Base-by-base conservation (phyloP, 768 basidiomycete species). In the Kockovaella imperatae region DNA sequence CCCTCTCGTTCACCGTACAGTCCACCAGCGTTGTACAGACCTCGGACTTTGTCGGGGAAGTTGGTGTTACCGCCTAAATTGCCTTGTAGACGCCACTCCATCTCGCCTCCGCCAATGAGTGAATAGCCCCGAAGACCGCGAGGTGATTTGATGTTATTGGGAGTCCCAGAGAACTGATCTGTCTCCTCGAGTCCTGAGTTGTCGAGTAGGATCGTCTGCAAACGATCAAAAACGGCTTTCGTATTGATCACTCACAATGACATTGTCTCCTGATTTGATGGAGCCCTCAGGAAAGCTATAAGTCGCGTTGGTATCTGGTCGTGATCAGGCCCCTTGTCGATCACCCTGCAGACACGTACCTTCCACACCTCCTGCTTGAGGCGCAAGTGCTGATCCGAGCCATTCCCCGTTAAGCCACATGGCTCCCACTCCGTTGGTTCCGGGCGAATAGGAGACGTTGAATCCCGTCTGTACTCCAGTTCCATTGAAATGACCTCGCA, bases 151-250 rank as follows among this genome's bases (percentile, higher is more conserved):
- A 81, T 77, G 23, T 75, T 70, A 51, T 84, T 74, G 5, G 79
- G 69, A 35, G 66, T 72, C 20, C 59, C 76, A 77, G 49, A 6
- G 41, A 17, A 26, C 13, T 23, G 31, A 18, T 70, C 41, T 13
- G 79, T 77, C 65, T 86, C 80, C 47, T 86, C 78, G 53, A 84
- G 68, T 0, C 86, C 86, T 82, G 83, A 85, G 57, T 85, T 84
- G 52, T 87, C 86, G 18, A 53, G 6, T 14, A 31, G 18, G 42
- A 13, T 59, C 81, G 83, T 75, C 84, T 83, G 4, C 86, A 75
- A 35, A 13, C 25, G 20, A 24, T 5, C 35, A 10, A 50, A 34
- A 31, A 18, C n/a, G n/a, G n/a, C n/a, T n/a, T n/a, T 6, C 36
- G 11, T 18, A 10, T 15, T 7, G 23, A 44, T 31, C 17, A 8